Base-by-base conservation (phyloP, 495 filamentous ascomycete genomes). In the Penicillium argentinense region DNA sequence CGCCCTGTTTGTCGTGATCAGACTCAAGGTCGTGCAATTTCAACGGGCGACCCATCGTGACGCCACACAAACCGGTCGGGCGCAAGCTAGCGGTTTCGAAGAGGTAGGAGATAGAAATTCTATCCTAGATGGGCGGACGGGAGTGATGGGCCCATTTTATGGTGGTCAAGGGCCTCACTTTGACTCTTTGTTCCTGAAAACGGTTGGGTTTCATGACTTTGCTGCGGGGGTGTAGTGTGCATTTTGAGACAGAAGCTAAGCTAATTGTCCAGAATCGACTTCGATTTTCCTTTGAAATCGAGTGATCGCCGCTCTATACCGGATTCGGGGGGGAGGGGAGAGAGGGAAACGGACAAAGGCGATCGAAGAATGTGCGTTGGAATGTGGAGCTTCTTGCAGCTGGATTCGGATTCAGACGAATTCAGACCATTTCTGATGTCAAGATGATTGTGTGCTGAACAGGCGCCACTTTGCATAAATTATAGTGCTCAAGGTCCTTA, bases 21-120 rank as follows among this genome's bases (percentile, higher is more conserved):
- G 57, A 53, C 39, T 63, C 60, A 14, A 63, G 22, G 42, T 63
- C 60, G 30, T 44, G 45, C 16, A 32, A 13, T 9, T 19, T 37
- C 14, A 8, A 18, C 13, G 43, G 38, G 22, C 34, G 57, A 34
- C 63, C 59, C 64, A 62, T 66, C 12, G 16, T 63, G 50, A 51
- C n/a, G 42, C 12, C 34, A 45, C 12, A 40, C 43, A 12, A 25
- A 5, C 17, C 9, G 7, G 33, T 8, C 6, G 5, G 17, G 37
- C 39, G 36, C 22, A 42, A 44, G 29, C 33, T 49, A 17, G 25
- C 16, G 12, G 22, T 18, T 16, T 17, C 9, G 5, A 13, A 17
- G 26, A 21, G 3, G 27, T 40, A n/a, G 14, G 40, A 7, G 25
- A 37, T 28, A 25, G 18, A 32, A 37, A 45, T 18, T 19, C 13